These are phyloP conservation scores for Panaeolus cyanescens DNA, from an alignment of 768 basidiomycete species.

Conservation along the genomic window DNA sequence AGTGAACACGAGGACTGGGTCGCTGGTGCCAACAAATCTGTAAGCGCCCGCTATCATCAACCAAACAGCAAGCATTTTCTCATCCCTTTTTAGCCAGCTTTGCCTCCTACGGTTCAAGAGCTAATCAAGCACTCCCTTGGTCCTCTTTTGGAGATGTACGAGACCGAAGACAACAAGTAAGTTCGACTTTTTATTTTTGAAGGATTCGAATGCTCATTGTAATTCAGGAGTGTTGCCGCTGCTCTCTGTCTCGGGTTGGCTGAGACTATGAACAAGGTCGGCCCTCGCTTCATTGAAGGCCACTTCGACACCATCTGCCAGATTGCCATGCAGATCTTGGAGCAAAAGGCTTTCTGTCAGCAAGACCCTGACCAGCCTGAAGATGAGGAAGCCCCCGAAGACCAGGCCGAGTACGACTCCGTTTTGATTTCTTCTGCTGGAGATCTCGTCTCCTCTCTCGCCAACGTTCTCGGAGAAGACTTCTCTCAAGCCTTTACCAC, in stretches of 20 bases:
- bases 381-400: conserved; percentile 81
- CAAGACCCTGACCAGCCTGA: conserved; percentile 95
- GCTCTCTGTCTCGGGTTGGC: conserved; percentile 86
- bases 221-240: conserved; percentile 78
- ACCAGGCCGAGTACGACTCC: conserved; percentile 95
- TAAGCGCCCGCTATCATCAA: conserved; percentile 35
- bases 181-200: conserved; percentile 33
- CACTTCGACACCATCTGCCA: conserved; percentile 76
- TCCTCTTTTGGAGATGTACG: conserved; percentile 85
- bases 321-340: conserved; percentile 83
- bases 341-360: conserved; percentile 95
- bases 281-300: conserved; percentile 80
- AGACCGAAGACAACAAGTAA: conserved; percentile 96
- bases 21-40: conserved; percentile 60
- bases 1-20: conserved; percentile 83
- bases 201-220: conserved; percentile 8
- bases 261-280: conserved; percentile 90
- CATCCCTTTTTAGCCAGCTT: conserved; percentile 27
- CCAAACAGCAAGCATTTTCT: neutral
- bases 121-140: conserved; percentile 76
- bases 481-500: conserved; percentile 79
- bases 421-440: conserved; percentile 92
- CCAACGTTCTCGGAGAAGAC: conserved; percentile 80
- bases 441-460: conserved; percentile 90
- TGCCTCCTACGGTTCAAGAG: conserved; percentile 73